These are phyloP conservation scores for Macadamia tetraphylla DNA, from an alignment of 164 flowering plant genomes.

Conservation along the genomic window DNA sequence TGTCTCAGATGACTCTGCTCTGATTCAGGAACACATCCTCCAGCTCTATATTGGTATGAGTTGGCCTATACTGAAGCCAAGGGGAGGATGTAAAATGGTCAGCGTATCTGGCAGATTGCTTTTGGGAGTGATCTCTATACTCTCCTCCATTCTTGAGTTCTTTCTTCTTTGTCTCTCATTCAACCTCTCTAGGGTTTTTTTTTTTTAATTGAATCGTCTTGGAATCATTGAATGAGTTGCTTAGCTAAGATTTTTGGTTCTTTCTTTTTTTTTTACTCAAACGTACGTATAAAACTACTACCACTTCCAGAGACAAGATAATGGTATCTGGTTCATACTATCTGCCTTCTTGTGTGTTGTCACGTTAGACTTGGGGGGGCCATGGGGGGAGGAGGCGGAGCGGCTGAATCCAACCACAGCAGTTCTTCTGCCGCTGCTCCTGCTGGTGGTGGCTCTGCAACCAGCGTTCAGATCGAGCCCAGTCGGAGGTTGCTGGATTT, in stretches of 20 bases:
- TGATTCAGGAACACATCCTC: slow-evolving; percentile 10
- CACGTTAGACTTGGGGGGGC: neutral
- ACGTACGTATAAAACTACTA: too few relatives aligned
- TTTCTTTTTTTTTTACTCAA: too few relatives aligned
- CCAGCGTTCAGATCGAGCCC: neutral
- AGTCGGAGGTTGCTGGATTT: neutral
- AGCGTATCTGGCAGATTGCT: neutral
- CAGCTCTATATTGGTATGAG: slow-evolving; percentile 7
- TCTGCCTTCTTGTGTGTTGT: too few relatives aligned
- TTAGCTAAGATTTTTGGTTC: too few relatives aligned
- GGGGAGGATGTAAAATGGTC: slow-evolving; percentile 3
- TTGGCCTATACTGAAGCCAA: slow-evolving; percentile 11
- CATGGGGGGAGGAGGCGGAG: neutral
- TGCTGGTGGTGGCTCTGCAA: neutral
- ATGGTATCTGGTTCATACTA: too few relatives aligned
- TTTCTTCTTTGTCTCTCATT: too few relatives aligned
- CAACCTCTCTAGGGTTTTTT: too few relatives aligned
- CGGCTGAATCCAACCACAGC: neutral
- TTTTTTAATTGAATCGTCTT: too few relatives aligned
- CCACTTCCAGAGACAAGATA: too few relatives aligned
- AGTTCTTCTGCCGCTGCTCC: neutral
- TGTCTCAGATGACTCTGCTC: slow-evolving; percentile 6
- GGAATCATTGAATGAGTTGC: too few relatives aligned
- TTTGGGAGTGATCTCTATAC: slow-evolving; percentile 5
- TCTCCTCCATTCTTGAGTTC: too few relatives aligned